Evolutionary conservation across 148 eudicot genomes (phyloP), one percentile per base, ranked within the genome.

Genomic region (Fallopia convolvulus): DNA sequence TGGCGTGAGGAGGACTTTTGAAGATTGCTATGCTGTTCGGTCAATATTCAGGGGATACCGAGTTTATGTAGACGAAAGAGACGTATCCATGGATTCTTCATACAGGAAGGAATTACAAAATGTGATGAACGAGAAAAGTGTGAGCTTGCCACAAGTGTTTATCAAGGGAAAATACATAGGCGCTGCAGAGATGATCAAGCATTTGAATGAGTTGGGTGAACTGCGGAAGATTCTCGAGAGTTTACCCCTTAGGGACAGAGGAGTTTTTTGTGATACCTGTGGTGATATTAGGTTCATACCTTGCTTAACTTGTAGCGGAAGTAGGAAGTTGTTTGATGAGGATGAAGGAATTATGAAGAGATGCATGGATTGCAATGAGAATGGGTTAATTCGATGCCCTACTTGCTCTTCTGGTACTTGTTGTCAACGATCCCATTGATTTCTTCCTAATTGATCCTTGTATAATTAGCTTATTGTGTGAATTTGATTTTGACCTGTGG

Each of bases 211-310:
- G 79, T 78, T 81, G 0, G 97, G 98, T 2, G 97, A 92, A 52
- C 81, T 94, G 46, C 84, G 78, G 26, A 87, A 84, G 80, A 58
- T 90, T 74, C 87, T 94, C 1, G 90, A 84, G 49, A 77, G 90
- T 41, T 90, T 94, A 0, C 8, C 83, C 33, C 46, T 84, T 39
- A 83, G 87, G 41, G 78, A 89, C 0, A 76, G 82, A 0, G 80
- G 90, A 9, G 79, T 78, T 6, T 87, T 89, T 3, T 94, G 98
- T 44, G 90, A 89, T 46, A 40, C 76, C 0, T 94, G 98, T 75
- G 96, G 91, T 8, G 95, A 94, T 82, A 81, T 74, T 20, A 84
- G 98, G 88, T 94, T 94, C 40, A n/a, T 90, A 26, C 98, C 97
- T 4, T 94, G 98, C 81, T 46, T 63, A 48, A 85, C 84, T 78